Conservation (phyloP, 192 early-diverging fungal species). For the Haplosporangium gracile region DNA sequence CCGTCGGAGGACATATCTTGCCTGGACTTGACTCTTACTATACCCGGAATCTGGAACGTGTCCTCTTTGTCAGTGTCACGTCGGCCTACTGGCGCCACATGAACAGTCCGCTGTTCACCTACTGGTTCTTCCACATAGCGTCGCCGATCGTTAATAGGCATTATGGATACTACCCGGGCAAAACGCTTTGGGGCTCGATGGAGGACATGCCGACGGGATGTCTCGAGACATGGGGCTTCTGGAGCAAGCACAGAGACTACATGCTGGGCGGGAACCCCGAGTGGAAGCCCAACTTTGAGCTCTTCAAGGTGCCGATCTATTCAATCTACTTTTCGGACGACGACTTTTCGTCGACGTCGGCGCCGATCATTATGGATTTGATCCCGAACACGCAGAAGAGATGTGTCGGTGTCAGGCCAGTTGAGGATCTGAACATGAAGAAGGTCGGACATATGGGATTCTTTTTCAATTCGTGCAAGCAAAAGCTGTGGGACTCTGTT, state of each 20-base stretch:
- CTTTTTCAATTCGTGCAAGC: constrained; percentile 48
- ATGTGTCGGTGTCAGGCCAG: constrained; percentile 38
- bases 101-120: constrained; percentile 49
- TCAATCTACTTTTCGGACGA: constrained; percentile 55
- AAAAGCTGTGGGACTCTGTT: constrained; percentile 47
- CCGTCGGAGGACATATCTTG: constrained; percentile 42
- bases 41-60: constrained; percentile 49
- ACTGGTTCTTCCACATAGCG: constrained; percentile 54
- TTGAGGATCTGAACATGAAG: constrained; percentile 52
- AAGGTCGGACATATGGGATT: constrained; percentile 58
- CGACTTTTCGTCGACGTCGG: constrained; percentile 37
- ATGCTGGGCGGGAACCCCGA: constrained; percentile 56
- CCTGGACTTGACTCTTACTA: constrained; percentile 48
- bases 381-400: constrained; percentile 36
- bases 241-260: constrained; percentile 42
- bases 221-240: constrained; percentile 42
- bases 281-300: constrained; percentile 52
- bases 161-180: constrained; percentile 49
- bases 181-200: constrained; percentile 49
- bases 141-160: constrained; percentile 36
- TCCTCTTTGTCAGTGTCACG: constrained; percentile 41
- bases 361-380: constrained; percentile 31
- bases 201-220: constrained; percentile 53
- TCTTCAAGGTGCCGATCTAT: constrained; percentile 45
- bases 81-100: constrained; percentile 50